Evolutionary conservation across 2,329 filamentous ascomycete genomes (phyloP), one percentile per base, ranked within the genome.

Genomic region (Lasiodiplodia hormozganensis): DNA sequence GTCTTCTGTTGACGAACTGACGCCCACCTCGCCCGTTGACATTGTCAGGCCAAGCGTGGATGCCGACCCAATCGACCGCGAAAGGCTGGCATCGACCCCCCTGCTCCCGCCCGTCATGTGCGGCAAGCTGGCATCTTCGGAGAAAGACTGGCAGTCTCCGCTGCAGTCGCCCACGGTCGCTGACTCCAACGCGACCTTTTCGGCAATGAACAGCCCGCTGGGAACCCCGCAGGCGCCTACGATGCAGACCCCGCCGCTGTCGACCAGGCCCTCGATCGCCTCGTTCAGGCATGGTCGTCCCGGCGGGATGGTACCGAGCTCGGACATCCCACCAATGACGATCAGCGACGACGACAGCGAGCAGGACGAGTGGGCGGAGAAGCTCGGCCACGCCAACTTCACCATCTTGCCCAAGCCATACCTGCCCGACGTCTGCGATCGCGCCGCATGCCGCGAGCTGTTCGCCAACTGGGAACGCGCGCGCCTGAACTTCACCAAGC

Each of bases 301-400:
- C 51, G 82, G 80, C 60, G 82, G 75, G 68, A 69, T 74, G 69
- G 82, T 86, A 43, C 84, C 87, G 4, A 81, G 83, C 49, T 77
- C 82, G 4, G 87, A 89, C 31, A 87, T 91, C 18, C 87, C 89
- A 4, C 85, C 87, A 4, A 88, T 94, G 71, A 82, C 90, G 66
- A 82, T 88, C n/a, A 76, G 78, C 38, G 88, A 91, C 67, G 88
- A 89, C 10, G 84, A 89, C 56, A 88, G 91, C 67, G 88, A 89
- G 8, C 84, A 89, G 56, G 93, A 97, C 76, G 89, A 90, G 72
- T 97, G 95, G 95, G 91, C 92, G 0, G 88, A 91, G 75, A 89
- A 89, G 68, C 87, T 98, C 16, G 95, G 95, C 34, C 94, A 98
- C 77, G 94, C 94, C 71, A 97, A 98, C 82, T 97, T 96, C 78